Evolutionary conservation across 345 rosid genomes (phyloP).

Genomic region (Geranium brycei): DNA sequence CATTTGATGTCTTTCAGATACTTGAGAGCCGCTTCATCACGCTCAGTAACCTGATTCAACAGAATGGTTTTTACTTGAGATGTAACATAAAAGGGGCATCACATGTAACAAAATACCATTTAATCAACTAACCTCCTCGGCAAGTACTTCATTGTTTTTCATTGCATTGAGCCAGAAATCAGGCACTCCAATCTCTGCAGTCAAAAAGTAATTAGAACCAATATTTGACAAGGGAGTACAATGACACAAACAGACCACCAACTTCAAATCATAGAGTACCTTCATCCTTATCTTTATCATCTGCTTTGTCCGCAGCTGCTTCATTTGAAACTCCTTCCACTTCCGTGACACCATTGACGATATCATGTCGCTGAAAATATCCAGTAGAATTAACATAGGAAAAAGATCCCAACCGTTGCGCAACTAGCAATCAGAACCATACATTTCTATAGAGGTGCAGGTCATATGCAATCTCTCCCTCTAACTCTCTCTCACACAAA

Average conservation of each 20-base stretch:
- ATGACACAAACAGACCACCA: neutral
- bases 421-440: neutral
- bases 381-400: neutral
- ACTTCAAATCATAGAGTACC: neutral
- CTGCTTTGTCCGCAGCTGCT: constrained; percentile 37
- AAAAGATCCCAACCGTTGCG: neutral
- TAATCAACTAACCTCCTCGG: constrained; percentile 48
- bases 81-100: neutral
- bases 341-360: constrained; percentile 60
- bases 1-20: constrained; percentile 19
- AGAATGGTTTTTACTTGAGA: neutral
- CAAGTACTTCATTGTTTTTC: constrained; percentile 75
- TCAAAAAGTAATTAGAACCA: constrained; percentile 7
- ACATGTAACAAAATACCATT: neutral
- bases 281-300: constrained; percentile 42
- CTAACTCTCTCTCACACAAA: neutral
- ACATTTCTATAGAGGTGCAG: too few species aligned
- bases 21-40: constrained; percentile 22
- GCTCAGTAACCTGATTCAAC: constrained; percentile 14
- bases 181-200: constrained; percentile 80
- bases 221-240: neutral
- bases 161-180: constrained; percentile 82
- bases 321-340: constrained; percentile 35
- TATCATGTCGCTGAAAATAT: constrained; percentile 44
- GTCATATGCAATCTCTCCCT: too few species aligned